A percentile compares a stretch with the other conserved stretches of the same genome.
Conservation (phyloP, 129 eudicot species). For the Chrysanthemum lavandulifolium region DNA sequence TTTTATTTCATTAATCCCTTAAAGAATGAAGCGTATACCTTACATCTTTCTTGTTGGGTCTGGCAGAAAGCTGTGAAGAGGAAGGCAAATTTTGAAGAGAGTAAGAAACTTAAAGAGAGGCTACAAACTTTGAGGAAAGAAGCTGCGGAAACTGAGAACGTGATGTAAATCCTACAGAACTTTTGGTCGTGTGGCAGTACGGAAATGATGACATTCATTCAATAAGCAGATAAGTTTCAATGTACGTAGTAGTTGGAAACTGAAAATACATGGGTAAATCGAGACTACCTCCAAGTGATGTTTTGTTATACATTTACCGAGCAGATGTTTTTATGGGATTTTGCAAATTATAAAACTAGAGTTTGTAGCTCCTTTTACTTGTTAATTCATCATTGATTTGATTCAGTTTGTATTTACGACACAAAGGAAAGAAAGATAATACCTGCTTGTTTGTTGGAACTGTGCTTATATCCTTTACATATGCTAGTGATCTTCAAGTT, state of each 20-base stretch:
- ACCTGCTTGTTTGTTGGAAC: no score
- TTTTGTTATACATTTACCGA: neutral
- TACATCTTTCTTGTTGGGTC: neutral
- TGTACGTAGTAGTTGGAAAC: no score
- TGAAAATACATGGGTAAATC: neutral
- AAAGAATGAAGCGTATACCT: neutral
- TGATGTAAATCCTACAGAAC: no score
- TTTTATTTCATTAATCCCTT: neutral
- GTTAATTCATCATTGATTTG: neutral
- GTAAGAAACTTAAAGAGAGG: no score
- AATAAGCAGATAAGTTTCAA: no score
- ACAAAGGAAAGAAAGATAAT: neutral
- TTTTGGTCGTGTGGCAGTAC: no score
- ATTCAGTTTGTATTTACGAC: neutral
- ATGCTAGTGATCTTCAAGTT: no score
- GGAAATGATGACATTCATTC: no score
- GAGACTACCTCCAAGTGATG: conserved; percentile 2
- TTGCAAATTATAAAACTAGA: neutral
- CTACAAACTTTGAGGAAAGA: no score
- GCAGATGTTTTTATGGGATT: neutral
- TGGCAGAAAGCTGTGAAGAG: conserved; percentile 81
- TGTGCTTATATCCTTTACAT: no score
- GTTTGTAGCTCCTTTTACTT: no score
- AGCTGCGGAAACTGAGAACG: no score
- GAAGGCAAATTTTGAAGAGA: conserved; percentile 49